Evolutionary conservation across 495 filamentous ascomycete genomes (phyloP).

Genomic region (Talaromyces liani): DNA sequence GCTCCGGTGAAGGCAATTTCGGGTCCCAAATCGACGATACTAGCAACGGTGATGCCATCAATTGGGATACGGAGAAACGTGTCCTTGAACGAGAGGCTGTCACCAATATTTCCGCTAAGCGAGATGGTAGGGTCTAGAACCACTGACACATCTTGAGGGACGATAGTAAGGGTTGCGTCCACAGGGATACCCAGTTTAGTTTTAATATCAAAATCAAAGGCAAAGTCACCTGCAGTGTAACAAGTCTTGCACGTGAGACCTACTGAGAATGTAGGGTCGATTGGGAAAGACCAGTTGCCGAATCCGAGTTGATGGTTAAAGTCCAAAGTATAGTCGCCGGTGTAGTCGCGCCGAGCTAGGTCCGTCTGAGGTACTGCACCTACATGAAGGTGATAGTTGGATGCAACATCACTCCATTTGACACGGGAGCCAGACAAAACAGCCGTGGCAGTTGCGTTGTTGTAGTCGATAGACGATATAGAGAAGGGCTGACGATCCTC

Average conservation of each 20-base stretch:
- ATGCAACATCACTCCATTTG: constrained; percentile 24
- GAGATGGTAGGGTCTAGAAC: constrained; percentile 18
- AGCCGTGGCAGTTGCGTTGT: constrained; percentile 19
- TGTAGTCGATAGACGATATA: constrained; percentile 23
- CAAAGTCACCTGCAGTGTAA: constrained; percentile 24
- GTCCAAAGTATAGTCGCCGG: constrained; percentile 20
- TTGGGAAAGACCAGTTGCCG: constrained; percentile 11
- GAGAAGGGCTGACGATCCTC: constrained; percentile 23
- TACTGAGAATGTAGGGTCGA: constrained; percentile 11
- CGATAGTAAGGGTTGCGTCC: constrained; percentile 16
- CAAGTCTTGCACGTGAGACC: constrained; percentile 20
- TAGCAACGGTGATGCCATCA: constrained; percentile 22
- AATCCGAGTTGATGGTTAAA: constrained; percentile 20
- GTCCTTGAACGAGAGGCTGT: constrained; percentile 16
- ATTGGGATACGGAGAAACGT: constrained; percentile 23
- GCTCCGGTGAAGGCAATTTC: constrained; percentile 24
- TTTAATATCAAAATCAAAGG: constrained; percentile 26
- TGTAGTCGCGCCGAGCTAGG: constrained; percentile 17
- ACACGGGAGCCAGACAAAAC: constrained; percentile 17
- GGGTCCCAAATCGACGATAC: constrained; percentile 27
- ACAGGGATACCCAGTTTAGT: constrained; percentile 18
- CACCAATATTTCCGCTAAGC: constrained; percentile 18
- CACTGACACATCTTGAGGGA: constrained; percentile 22
- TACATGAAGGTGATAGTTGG: constrained; percentile 26
- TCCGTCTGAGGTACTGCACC: constrained; percentile 14